A percentile compares a stretch with the other conserved stretches of the same genome.
These are phyloP conservation scores for Serendipita vermifera DNA, from an alignment of 768 basidiomycete species.

Conservation along the genomic window DNA sequence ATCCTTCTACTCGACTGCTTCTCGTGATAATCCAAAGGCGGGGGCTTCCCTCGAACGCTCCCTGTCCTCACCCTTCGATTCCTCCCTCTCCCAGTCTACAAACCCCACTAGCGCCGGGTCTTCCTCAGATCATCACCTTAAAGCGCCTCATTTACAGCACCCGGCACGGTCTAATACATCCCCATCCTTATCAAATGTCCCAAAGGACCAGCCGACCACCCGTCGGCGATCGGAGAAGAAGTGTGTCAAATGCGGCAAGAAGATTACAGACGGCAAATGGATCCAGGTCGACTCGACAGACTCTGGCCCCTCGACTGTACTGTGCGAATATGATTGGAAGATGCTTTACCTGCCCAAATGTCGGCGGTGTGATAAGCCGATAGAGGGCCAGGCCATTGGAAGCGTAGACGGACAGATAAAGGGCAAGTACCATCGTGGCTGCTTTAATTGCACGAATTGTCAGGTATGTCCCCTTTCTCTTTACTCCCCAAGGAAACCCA, in stretches of 20 bases:
- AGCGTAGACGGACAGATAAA: constrained; percentile 88
- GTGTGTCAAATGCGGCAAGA: constrained; percentile 57
- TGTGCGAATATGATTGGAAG: constrained; percentile 93
- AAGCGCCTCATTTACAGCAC: not conserved
- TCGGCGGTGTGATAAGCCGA: constrained; percentile 71
- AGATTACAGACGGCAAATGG: constrained; percentile 72
- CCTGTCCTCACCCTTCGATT: constrained; percentile 5
- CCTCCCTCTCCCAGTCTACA: constrained; percentile 3
- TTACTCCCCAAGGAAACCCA: no score
- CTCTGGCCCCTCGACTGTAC: constrained; percentile 39
- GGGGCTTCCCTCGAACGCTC: constrained; percentile 7
- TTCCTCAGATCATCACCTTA: not conserved
- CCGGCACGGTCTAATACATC: constrained; percentile 13
- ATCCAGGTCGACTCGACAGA: constrained; percentile 45
- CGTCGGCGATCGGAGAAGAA: constrained; percentile 17
- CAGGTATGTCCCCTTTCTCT: constrained; percentile 35
- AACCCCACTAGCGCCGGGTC: not conserved
- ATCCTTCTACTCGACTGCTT: constrained; percentile 2
- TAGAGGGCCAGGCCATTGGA: constrained; percentile 84
- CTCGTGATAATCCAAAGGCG: not conserved
- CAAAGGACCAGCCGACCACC: constrained; percentile 2
- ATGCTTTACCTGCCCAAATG: constrained; percentile 95
- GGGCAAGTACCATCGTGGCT: constrained; percentile 86
- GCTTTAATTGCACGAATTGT: constrained; percentile 80
- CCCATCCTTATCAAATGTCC: constrained; percentile 6